Conservation (phyloP, 768 basidiomycete genomes). For the Exidia glandulosa region DNA sequence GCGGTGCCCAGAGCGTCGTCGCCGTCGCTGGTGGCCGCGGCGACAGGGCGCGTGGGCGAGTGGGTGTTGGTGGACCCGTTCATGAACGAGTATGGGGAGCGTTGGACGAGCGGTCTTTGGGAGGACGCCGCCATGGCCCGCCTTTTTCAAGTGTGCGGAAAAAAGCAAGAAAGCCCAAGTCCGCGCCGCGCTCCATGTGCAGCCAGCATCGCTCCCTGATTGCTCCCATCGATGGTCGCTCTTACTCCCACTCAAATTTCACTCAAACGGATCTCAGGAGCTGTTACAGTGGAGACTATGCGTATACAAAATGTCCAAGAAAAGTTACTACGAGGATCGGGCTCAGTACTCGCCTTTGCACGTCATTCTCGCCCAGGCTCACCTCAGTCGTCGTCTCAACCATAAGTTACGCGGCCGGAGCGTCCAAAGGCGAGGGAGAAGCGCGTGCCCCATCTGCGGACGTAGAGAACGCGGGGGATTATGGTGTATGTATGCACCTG, state of each 20-base stretch:
- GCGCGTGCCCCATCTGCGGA: not conserved
- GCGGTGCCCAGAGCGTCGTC: conserved; percentile 32
- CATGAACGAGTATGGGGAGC: not conserved
- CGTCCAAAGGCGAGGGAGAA: not conserved
- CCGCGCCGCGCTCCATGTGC: not conserved
- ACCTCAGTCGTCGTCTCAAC: not conserved
- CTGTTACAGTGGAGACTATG: too few species aligned
- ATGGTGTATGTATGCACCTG: not conserved
- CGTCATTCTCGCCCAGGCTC: not conserved
- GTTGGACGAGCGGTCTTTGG: not conserved
- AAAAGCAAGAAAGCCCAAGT: not conserved
- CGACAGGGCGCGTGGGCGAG: not conserved
- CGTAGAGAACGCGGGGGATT: not conserved
- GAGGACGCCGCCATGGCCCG: not conserved
- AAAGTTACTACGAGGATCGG: not conserved
- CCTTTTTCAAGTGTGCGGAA: not conserved
- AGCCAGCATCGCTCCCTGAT: too few species aligned
- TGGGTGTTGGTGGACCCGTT: not conserved
- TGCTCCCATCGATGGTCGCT: too few species aligned
- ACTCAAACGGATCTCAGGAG: too few species aligned
- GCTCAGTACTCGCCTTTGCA: too few species aligned
- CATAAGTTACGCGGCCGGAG: not conserved
- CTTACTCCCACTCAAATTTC: too few species aligned
- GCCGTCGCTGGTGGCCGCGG: not conserved
- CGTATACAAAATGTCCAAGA: too few species aligned